A percentile compares a stretch with the other conserved stretches of the same genome.
Conservation (phyloP, 2,329 filamentous ascomycete genomes). For the Diplocarpon rosae region DNA sequence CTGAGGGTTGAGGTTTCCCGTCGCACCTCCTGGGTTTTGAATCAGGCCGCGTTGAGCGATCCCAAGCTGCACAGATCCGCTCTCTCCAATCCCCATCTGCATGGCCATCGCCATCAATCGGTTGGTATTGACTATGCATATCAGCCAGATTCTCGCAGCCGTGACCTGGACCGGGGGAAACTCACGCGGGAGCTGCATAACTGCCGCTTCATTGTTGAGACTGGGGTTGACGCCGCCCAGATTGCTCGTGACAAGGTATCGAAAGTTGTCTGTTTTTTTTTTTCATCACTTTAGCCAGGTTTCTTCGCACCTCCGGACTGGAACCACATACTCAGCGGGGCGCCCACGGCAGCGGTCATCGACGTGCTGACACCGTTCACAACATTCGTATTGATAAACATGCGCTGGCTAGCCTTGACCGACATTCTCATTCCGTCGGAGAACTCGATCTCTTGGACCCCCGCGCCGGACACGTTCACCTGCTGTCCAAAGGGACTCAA, state of each 20-base stretch:
- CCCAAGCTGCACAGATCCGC: conserved; percentile 7
- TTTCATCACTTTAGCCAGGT: too few relatives aligned
- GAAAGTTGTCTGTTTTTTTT: conserved; percentile 9
- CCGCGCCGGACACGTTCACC: conserved; percentile 11
- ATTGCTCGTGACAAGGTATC: conserved; percentile 12
- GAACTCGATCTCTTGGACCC: conserved; percentile 14
- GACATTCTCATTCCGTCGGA: conserved; percentile 13
- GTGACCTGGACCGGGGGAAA: conserved; percentile 3
- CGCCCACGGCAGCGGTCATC: conserved; percentile 3
- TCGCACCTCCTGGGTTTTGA: conserved; percentile 12
- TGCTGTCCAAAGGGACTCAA: conserved; percentile 9
- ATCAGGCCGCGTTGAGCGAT: conserved; percentile 9
- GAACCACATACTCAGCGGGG: conserved; percentile 10
- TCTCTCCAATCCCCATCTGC: conserved; percentile 7
- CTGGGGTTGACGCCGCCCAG: conserved; percentile 9
- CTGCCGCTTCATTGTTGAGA: conserved; percentile 12
- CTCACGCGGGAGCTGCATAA: conserved; percentile 12
- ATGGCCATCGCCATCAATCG: conserved; percentile 10
- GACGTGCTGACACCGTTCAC: conserved; percentile 7
- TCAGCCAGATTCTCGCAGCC: neutral
- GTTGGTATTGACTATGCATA: neutral
- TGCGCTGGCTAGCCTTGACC: conserved; percentile 7
- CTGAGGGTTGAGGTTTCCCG: neutral
- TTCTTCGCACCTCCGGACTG: too few relatives aligned
- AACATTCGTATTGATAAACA: conserved; percentile 11